These are phyloP conservation scores for Colletotrichum salicis DNA, from an alignment of 2,329 filamentous ascomycete species.

Conservation along the genomic window DNA sequence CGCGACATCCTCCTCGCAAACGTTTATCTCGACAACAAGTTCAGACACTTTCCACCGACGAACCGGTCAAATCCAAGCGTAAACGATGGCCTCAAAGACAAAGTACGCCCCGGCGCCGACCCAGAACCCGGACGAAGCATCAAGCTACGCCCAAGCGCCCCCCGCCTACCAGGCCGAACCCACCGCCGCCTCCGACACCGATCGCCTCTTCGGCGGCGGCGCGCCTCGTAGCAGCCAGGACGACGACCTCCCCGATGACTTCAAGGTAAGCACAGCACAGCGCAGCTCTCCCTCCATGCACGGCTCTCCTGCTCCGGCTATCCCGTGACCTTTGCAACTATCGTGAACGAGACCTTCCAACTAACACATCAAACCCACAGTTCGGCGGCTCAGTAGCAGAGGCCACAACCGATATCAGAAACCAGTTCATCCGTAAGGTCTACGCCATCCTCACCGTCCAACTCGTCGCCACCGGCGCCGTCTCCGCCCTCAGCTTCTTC, in stretches of 20 bases:
- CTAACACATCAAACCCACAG: slow-evolving; percentile 53
- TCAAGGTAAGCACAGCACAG: slow-evolving; percentile 72
- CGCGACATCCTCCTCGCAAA: background rate
- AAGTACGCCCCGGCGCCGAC: slow-evolving; percentile 88
- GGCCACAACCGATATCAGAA: slow-evolving; percentile 93
- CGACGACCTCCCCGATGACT: slow-evolving; percentile 89
- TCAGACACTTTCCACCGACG: background rate
- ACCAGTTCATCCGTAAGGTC: slow-evolving; percentile 97
- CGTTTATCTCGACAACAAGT: background rate
- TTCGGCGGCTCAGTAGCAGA: slow-evolving; percentile 94
- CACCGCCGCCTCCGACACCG: slow-evolving; percentile 62
- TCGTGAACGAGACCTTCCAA: slow-evolving; percentile 19
- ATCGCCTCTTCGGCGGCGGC: slow-evolving; percentile 71
- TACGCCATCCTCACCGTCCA: slow-evolving; percentile 98
- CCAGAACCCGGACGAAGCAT: slow-evolving; percentile 85
- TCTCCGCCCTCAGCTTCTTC: slow-evolving; percentile 89
- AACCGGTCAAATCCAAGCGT: background rate
- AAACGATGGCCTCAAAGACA: slow-evolving; percentile 75
- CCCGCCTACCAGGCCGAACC: slow-evolving; percentile 75
- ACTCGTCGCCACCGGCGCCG: slow-evolving; percentile 82
- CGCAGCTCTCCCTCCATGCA: background rate
- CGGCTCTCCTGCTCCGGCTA: background rate
- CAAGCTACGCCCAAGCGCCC: slow-evolving; percentile 77
- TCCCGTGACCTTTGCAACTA: background rate
- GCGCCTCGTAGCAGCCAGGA: slow-evolving; percentile 84